A percentile compares a stretch with the other conserved stretches of the same genome.
phyloP scores from a whole-genome alignment of 2,329 filamentous ascomycete genomes.

The Ascochyta lentis region DNA sequence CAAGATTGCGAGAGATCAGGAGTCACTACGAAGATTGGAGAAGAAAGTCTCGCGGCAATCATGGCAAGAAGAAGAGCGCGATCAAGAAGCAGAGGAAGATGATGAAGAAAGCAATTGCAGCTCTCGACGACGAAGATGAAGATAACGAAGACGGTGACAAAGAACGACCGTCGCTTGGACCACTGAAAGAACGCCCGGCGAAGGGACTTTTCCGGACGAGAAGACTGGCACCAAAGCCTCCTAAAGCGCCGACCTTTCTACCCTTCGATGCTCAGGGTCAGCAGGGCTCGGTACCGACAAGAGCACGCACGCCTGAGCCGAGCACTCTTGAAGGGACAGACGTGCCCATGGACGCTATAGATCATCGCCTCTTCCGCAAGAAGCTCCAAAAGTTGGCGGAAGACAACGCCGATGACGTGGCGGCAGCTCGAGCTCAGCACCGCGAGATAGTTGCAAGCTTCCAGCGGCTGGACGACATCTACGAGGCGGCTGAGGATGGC shows the following conservation, averaged over 20 bases:
- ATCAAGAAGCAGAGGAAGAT: constrained; percentile 35
- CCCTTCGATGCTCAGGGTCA: constrained; percentile 30
- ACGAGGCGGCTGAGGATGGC: constrained; percentile 54
- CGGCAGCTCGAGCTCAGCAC: constrained; percentile 42
- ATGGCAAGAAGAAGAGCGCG: constrained; percentile 36
- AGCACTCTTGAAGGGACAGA: constrained; percentile 38
- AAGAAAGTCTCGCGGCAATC: constrained; percentile 38
- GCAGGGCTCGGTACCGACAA: background rate
- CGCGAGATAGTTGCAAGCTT: constrained; percentile 51
- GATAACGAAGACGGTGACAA: constrained; percentile 19
- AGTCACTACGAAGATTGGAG: constrained; percentile 34
- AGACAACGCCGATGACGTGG: constrained; percentile 52
- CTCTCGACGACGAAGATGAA: constrained; percentile 23
- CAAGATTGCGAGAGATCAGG: constrained; percentile 38
- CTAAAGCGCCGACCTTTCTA: constrained; percentile 37
- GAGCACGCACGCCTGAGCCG: constrained; percentile 8
- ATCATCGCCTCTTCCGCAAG: constrained; percentile 37
- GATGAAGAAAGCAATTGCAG: constrained; percentile 33
- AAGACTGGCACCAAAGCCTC: constrained; percentile 21
- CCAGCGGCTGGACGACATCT: constrained; percentile 54
- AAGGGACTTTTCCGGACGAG: constrained; percentile 40
- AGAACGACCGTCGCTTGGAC: constrained; percentile 26
- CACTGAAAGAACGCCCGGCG: constrained; percentile 33
- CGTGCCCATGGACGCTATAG: constrained; percentile 37
- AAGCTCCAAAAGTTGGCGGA: constrained; percentile 38